Conservation (phyloP, 306 rosid genomes). For the Astragalus glycyphyllos region DNA sequence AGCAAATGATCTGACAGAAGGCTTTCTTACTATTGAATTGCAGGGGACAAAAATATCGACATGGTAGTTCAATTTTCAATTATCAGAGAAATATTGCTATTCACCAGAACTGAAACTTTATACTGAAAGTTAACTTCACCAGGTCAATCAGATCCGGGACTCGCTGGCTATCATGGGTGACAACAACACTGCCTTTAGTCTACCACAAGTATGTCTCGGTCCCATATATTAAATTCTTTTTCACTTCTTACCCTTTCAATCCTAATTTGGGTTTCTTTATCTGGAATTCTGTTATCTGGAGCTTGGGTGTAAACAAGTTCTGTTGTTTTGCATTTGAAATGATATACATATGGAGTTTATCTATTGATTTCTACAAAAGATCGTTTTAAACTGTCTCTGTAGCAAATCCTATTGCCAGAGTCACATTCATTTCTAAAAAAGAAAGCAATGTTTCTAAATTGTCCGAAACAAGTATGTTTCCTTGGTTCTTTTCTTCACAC, state of each 20-base stretch:
- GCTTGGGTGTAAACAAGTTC: background rate
- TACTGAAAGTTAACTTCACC: conserved; percentile 48
- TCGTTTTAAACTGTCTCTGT: no score
- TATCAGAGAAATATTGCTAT: conserved; percentile 31
- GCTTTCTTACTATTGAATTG: conserved; percentile 48
- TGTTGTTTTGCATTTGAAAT: conserved; percentile 42
- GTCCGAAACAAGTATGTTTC: no score
- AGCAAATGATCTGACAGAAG: conserved; percentile 44
- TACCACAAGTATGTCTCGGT: conserved; percentile 81
- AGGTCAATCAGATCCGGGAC: conserved; percentile 96
- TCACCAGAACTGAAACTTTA: conserved; percentile 34
- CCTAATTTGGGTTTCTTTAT: conserved; percentile 14
- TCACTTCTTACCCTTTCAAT: conserved; percentile 15
- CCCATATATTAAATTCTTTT: conserved; percentile 14
- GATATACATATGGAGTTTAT: conserved; percentile 7
- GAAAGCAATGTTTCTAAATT: no score
- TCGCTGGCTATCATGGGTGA: conserved; percentile 96
- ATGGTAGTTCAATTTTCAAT: conserved; percentile 57
- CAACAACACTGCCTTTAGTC: conserved; percentile 92
- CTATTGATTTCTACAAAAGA: background rate
- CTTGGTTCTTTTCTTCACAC: no score
- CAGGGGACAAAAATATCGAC: conserved; percentile 93
- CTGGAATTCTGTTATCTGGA: conserved; percentile 19
- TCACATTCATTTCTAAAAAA: no score
- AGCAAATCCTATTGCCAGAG: no score